These are phyloP conservation scores for Talaromyces stipitatus DNA, from an alignment of 495 filamentous ascomycete species.

Conservation along the genomic window DNA sequence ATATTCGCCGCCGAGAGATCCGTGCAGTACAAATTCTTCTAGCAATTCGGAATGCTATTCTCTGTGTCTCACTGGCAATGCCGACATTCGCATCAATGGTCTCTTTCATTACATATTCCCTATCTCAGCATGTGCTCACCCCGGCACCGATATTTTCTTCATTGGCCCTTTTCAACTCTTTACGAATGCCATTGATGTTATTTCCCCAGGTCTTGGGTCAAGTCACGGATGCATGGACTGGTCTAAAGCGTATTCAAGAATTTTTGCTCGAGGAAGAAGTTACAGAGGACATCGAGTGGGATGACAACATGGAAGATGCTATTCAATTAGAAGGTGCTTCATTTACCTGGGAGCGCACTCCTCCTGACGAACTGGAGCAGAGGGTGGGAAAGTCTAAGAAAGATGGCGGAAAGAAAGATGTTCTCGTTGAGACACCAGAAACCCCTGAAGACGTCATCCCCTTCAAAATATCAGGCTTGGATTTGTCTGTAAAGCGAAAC, in stretches of 20 bases:
- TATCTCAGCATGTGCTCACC: conserved; percentile 61
- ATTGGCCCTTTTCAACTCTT: conserved; percentile 81
- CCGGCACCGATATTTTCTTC: conserved; percentile 87
- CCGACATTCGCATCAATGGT: conserved; percentile 93
- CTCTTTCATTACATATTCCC: conserved; percentile 84
- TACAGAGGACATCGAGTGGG: conserved; percentile 59
- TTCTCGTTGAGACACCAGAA: conserved; percentile 19
- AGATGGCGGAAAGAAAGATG: conserved; percentile 18
- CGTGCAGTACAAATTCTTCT: conserved; percentile 69
- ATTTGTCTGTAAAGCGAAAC: conserved; percentile 65
- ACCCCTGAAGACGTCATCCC: conserved; percentile 52
- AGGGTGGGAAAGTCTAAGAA: conserved; percentile 22
- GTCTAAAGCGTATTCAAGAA: conserved; percentile 74
- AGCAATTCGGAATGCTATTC: conserved; percentile 75
- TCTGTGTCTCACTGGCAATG: conserved; percentile 67
- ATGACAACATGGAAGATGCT: conserved; percentile 56
- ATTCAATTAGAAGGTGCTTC: conserved; percentile 63
- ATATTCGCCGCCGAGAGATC: conserved; percentile 69
- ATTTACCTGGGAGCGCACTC: conserved; percentile 89
- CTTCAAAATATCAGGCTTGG: conserved; percentile 71
- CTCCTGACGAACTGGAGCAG: conserved; percentile 49
- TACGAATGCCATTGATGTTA: conserved; percentile 83
- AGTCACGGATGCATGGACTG: conserved; percentile 81
- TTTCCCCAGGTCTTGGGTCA: conserved; percentile 84
- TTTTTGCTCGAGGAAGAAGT: conserved; percentile 82